Evolutionary conservation across 768 basidiomycete species (phyloP).

Genomic region (Suillus weaverae): DNA sequence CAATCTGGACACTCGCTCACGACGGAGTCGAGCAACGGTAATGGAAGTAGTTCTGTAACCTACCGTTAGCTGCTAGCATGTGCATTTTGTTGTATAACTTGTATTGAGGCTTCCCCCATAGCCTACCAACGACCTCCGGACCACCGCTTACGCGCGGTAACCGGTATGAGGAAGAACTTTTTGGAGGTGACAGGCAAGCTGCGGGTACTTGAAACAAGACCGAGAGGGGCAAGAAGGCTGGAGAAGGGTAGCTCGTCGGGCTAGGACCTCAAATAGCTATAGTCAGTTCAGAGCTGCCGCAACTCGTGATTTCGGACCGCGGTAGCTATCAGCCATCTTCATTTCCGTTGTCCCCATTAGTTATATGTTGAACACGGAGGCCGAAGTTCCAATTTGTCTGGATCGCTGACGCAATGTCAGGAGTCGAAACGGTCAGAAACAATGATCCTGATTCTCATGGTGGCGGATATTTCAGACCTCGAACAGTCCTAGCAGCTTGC

Average conservation of each 20-base stretch:
- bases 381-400: conserved; percentile 57
- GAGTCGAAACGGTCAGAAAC: not conserved
- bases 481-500: too few relatives aligned
- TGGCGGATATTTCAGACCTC: not conserved
- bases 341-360: not conserved
- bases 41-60: too few relatives aligned
- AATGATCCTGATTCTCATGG: not conserved
- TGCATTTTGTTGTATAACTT: too few relatives aligned
- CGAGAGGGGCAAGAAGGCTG: conserved; percentile 23
- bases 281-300: too few relatives aligned
- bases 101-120: too few relatives aligned
- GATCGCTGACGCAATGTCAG: not conserved
- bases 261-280: too few relatives aligned
- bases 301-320: not conserved
- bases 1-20: not conserved
- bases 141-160: conserved; percentile 36
- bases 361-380: conserved; percentile 73
- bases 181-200: conserved; percentile 54
- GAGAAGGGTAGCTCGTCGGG: too few relatives aligned
- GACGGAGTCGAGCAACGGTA: not conserved
- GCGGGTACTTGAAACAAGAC: conserved; percentile 74
- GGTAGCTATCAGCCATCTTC: not conserved
- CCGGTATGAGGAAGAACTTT: conserved; percentile 76
- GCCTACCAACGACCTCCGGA: too few relatives aligned
- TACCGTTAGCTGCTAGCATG: not conserved